Base-by-base conservation (phyloP, 2,329 filamentous ascomycete genomes). In the Colletotrichum chlorophyti region DNA sequence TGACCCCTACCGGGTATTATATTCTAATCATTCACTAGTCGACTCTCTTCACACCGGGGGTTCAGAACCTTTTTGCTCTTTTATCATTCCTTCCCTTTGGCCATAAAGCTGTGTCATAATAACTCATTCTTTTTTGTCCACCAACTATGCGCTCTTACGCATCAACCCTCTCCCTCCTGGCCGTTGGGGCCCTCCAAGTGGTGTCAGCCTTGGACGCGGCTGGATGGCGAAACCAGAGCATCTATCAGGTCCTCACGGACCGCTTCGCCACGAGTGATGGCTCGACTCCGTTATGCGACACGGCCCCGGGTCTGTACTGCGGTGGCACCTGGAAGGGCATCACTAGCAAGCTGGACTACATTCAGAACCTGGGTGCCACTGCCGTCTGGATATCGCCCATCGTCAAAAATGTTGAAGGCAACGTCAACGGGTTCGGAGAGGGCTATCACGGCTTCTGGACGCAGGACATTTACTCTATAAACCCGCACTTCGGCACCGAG, bases 301-400 rank as follows among this genome's bases (percentile, higher is more conserved):
- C 23, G 45, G 58, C 65, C 29, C 61, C 54, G 27, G 63, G 54
- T 35, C 62, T 65, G 24, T 83, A 82, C 66, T 84, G 81, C 55
- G 80, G 80, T 34, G 81, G 81, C 19, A 79, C 77, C 15, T 84
- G 74, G 70, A 64, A 70, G 48, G 82, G 82, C 12, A 72, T 83
- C 35, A 77, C 76, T 15, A 74, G 78, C 57, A 70, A 77, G 27
- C 68, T 83, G 35, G 79, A 82, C 65, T 83, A 83, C 62, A 81
- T 83, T 62, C 75, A 82, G 62, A 69, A 71, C 41, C 75, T 79
- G 70, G 77, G 76, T 2, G 78, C 77, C 64, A 74, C 71, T 12
- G 76, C 76, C 10, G 66, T 77, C 49, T 72, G 74, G 77, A 79
- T 80, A 58, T 79, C 76, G 4, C 77, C 77, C 8, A 64, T 80